Percentiles rank a stretch among this genome's conserved stretches.
phyloP scores from a whole-genome alignment of 164 flowering plant species.

The Piper longum region DNA sequence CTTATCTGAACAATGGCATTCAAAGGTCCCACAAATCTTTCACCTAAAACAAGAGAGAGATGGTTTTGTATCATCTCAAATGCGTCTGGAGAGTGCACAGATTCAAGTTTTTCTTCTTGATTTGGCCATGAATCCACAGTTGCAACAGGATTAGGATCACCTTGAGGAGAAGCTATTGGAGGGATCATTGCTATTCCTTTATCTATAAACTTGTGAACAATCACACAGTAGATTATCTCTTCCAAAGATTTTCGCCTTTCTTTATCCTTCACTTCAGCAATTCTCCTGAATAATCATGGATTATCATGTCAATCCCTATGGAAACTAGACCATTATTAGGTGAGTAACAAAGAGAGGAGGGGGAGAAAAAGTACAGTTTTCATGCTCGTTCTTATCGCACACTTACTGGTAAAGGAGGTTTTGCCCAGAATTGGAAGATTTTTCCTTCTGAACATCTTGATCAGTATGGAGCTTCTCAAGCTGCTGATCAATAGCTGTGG shows the following conservation, averaged over 20 bases:
- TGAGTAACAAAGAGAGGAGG: not conserved
- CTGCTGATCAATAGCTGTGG: slow-evolving; percentile 84
- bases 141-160: slow-evolving; percentile 27
- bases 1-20: slow-evolving; percentile 48
- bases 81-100: slow-evolving; percentile 78
- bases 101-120: slow-evolving; percentile 66
- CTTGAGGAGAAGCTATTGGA: slow-evolving; percentile 36
- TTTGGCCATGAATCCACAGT: slow-evolving; percentile 80
- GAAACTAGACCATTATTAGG: not conserved
- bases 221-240: slow-evolving; percentile 73
- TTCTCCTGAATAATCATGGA: slow-evolving; percentile 40
- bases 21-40: slow-evolving; percentile 57
- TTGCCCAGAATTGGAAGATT: slow-evolving; percentile 28
- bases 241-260: slow-evolving; percentile 53
- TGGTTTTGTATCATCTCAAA: slow-evolving; percentile 86
- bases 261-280: slow-evolving; percentile 71
- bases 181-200: slow-evolving; percentile 64
- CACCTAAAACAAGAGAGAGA: slow-evolving; percentile 68
- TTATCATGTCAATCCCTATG: not conserved
- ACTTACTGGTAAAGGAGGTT: slow-evolving; percentile 22
- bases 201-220: slow-evolving; percentile 63
- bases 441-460: slow-evolving; percentile 38
- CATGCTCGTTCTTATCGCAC: not conserved
- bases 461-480: slow-evolving; percentile 65
- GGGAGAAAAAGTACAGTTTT: not conserved